These are phyloP conservation scores for Didymellaceae sp. DNA, from an alignment of 2,329 filamentous ascomycete species.

Conservation along the genomic window DNA sequence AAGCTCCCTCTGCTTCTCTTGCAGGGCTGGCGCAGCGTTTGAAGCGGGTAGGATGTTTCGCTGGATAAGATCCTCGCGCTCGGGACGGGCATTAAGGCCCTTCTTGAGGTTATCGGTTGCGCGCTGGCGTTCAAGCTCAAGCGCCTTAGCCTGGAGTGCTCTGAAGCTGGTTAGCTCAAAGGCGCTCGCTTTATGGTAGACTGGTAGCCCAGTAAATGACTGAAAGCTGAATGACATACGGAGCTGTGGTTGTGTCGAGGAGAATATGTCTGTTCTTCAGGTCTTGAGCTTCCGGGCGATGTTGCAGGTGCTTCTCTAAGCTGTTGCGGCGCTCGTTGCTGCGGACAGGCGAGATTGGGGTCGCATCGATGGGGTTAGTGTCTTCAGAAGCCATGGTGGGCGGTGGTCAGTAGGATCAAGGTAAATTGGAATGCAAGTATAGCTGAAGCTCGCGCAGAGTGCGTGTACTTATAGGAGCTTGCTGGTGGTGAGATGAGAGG, in stretches of 20 bases:
- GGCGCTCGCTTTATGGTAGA: background rate
- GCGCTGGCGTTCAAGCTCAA: conserved; percentile 69
- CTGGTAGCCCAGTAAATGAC: conserved; percentile 7
- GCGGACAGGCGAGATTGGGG: conserved; percentile 51
- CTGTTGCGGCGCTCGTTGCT: conserved; percentile 67
- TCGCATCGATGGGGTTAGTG: conserved; percentile 43
- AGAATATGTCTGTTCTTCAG: conserved; percentile 73
- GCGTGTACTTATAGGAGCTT: conserved; percentile 20
- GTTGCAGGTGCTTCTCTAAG: conserved; percentile 57
- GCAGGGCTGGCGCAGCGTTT: conserved; percentile 77
- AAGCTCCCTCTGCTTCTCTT: conserved; percentile 82
- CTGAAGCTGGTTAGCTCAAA: conserved; percentile 44
- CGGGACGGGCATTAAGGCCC: conserved; percentile 66
- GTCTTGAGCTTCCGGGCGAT: conserved; percentile 62
- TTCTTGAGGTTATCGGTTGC: conserved; percentile 69
- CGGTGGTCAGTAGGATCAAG: conserved; percentile 16
- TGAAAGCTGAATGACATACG: conserved; percentile 53
- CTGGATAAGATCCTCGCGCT: conserved; percentile 79
- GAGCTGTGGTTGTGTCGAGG: conserved; percentile 70
- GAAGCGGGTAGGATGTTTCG: conserved; percentile 87
- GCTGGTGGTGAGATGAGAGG: conserved; percentile 12
- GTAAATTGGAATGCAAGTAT: conserved; percentile 4
- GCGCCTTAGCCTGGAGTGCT: conserved; percentile 66
- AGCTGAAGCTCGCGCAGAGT: conserved; percentile 10
- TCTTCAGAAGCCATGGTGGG: conserved; percentile 39